Conservation (phyloP, 2,329 filamentous ascomycete genomes). For the Aureobasidium leucospermi region DNA sequence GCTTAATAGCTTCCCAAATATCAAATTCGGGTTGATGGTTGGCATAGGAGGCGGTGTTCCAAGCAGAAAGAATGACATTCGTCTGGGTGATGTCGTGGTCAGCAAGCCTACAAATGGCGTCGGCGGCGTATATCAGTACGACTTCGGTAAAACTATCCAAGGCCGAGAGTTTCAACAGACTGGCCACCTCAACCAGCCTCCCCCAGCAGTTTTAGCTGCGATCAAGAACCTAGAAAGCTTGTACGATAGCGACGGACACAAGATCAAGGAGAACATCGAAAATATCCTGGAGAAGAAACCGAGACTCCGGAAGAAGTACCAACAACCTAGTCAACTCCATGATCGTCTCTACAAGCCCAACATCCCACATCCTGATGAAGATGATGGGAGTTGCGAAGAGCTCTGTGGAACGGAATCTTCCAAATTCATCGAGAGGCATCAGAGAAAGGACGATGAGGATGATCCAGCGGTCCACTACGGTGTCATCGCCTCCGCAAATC, state of each 20-base stretch:
- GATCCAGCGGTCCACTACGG: conserved; percentile 16
- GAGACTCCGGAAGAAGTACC: conserved; percentile 23
- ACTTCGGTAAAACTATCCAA: too few species aligned
- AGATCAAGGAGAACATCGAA: conserved; percentile 18
- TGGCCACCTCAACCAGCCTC: too few species aligned
- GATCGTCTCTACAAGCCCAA: conserved; percentile 25
- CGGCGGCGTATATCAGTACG: too few species aligned
- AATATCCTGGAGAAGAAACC: conserved; percentile 21
- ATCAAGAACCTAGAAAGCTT: too few species aligned
- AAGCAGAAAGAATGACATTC: conserved; percentile 17
- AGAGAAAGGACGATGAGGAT: background rate
- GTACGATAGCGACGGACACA: background rate
- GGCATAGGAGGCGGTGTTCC: conserved; percentile 20
- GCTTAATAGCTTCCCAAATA: conserved; percentile 16
- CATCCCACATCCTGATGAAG: conserved; percentile 14
- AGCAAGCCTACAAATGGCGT: conserved; percentile 15
- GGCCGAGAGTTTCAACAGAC: too few species aligned
- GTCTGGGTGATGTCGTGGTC: conserved; percentile 22
- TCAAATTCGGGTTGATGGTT: conserved; percentile 18
- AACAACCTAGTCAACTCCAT: conserved; percentile 14
- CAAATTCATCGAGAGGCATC: background rate
- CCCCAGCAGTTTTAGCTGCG: too few species aligned
- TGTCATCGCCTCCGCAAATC: conserved; percentile 17
- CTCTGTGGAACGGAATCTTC: too few species aligned
- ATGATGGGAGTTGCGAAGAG: conserved; percentile 8